These are phyloP conservation scores for Filobasidium uniguttulatum DNA, from an alignment of 1,284 basidiomycete genomes.

Conservation along the genomic window DNA sequence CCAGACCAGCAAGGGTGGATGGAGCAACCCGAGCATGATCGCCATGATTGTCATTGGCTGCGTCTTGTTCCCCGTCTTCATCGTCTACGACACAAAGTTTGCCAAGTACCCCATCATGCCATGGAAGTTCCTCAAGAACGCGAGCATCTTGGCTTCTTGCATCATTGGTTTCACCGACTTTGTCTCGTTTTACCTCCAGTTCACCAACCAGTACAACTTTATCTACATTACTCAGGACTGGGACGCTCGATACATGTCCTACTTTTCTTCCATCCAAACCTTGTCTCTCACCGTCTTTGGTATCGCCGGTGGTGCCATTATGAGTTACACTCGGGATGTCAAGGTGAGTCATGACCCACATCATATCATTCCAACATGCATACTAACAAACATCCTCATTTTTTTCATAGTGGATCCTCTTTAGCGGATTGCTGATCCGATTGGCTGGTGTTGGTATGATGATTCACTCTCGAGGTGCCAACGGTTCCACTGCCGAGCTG, in stretches of 20 bases:
- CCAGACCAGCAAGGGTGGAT: conserved; percentile 36
- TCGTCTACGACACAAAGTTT: conserved; percentile 38
- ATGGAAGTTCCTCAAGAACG: conserved; percentile 46
- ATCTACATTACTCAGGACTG: conserved; percentile 32
- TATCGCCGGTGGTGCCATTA: conserved; percentile 36
- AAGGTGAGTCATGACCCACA: conserved; percentile 25
- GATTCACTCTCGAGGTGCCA: conserved; percentile 54
- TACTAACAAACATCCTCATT: not conserved
- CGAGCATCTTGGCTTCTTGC: conserved; percentile 48
- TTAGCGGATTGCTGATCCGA: conserved; percentile 53
- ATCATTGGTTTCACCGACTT: conserved; percentile 40
- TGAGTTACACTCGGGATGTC: conserved; percentile 38
- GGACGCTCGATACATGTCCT: conserved; percentile 25
- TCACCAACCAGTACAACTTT: conserved; percentile 18
- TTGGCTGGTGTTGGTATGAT: conserved; percentile 55
- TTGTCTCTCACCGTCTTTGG: conserved; percentile 38
- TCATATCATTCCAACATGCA: not conserved
- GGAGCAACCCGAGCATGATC: conserved; percentile 28
- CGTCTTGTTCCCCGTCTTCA: conserved; percentile 34
- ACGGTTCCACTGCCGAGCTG: conserved; percentile 39
- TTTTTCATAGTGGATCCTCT: conserved; percentile 44
- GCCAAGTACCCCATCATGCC: conserved; percentile 40
- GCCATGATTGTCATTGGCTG: conserved; percentile 38
- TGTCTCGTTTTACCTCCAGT: conserved; percentile 13
- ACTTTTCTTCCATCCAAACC: conserved; percentile 32